Conservation (phyloP, 768 basidiomycete species). For the Hygrocybe coccinea region DNA sequence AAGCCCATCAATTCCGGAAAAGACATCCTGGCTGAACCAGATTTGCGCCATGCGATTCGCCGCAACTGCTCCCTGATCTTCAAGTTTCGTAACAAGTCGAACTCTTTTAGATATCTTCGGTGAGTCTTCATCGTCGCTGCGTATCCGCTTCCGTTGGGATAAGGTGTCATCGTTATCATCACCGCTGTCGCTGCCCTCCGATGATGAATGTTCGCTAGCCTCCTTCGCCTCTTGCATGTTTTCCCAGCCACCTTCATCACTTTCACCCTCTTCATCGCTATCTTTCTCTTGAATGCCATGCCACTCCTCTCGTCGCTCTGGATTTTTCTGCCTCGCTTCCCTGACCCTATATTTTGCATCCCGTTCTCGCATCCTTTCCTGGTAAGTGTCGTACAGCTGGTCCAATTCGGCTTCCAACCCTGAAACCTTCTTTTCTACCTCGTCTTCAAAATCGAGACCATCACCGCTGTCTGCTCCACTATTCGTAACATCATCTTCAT, state of each 20-base stretch:
- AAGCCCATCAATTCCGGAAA: conserved; percentile 54
- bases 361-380: conserved; percentile 68
- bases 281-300: conserved; percentile 55
- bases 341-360: conserved; percentile 86
- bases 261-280: conserved; percentile 41
- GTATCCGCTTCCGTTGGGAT: conserved; percentile 43
- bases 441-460: conserved; percentile 21
- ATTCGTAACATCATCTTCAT: conserved; percentile 41
- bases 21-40: conserved; percentile 97
- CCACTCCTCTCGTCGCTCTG: conserved; percentile 72
- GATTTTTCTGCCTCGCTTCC: conserved; percentile 68
- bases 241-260: conserved; percentile 69
- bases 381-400: conserved; percentile 83
- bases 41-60: conserved; percentile 61
- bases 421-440: conserved; percentile 54
- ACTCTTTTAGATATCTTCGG: conserved; percentile 43
- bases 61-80: conserved; percentile 30
- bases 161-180: conserved; percentile 24
- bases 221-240: conserved; percentile 54
- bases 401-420: conserved; percentile 84
- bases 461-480: conserved; percentile 17
- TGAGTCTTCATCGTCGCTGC: conserved; percentile 21
- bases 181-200: conserved; percentile 47
- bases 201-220: conserved; percentile 41
- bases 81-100: conserved; percentile 48